These are phyloP conservation scores for Ceriops tagal DNA, from an alignment of 345 rosid species.

Conservation along the genomic window DNA sequence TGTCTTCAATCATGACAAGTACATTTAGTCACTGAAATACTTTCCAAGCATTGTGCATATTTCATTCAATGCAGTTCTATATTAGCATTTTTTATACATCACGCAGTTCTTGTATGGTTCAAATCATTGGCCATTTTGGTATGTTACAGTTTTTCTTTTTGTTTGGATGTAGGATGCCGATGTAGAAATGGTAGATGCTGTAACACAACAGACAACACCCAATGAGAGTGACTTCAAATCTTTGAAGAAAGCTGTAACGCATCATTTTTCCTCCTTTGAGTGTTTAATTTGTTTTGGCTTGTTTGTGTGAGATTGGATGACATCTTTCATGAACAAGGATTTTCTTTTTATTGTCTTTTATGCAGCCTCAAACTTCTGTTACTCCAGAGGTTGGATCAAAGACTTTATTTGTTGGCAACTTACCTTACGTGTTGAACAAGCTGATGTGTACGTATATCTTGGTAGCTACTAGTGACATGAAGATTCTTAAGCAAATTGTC, in stretches of 20 bases:
- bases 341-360: background rate
- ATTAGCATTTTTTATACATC: too few species aligned
- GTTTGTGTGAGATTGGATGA: background rate
- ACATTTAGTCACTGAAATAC: too few species aligned
- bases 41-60: too few species aligned
- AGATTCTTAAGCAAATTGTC: background rate
- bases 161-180: conserved; percentile 29
- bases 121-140: background rate
- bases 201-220: conserved; percentile 28
- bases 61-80: too few species aligned
- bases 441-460: conserved; percentile 55
- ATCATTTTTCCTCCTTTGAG: background rate
- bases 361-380: conserved; percentile 65
- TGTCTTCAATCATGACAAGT: too few species aligned
- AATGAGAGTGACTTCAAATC: conserved; percentile 34
- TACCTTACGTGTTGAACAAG: conserved; percentile 50
- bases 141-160: background rate
- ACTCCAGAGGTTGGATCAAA: conserved; percentile 54
- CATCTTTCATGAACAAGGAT: background rate
- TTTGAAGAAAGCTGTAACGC: conserved; percentile 37
- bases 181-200: conserved; percentile 60
- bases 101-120: background rate
- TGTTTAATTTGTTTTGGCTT: background rate
- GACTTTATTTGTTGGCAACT: conserved; percentile 71
- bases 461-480: background rate